Evolutionary conservation across 169 alveolate genomes (phyloP).

Genomic region (Plasmodium fragile): DNA sequence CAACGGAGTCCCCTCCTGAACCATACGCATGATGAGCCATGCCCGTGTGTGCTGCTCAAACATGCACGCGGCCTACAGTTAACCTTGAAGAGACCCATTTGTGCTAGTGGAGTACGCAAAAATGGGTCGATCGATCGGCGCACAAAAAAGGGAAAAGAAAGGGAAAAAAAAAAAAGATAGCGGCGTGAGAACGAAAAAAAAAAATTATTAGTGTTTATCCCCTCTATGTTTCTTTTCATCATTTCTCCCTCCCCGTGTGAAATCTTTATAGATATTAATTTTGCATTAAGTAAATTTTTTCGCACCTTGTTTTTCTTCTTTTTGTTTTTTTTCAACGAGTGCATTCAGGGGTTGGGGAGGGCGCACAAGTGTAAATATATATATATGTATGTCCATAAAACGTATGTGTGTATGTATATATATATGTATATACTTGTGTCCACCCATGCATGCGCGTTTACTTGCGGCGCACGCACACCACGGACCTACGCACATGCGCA

Average conservation of each 20-base stretch:
- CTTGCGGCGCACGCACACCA: neutral
- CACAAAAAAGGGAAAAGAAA: neutral
- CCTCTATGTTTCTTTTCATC: neutral
- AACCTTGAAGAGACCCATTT: neutral
- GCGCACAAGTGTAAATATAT: neutral
- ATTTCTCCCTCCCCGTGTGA: neutral
- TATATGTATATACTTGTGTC: neutral
- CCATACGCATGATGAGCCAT: neutral
- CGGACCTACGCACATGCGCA: neutral
- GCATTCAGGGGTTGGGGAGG: neutral
- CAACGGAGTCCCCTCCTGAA: neutral
- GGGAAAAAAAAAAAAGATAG: neutral
- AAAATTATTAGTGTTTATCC: conserved; percentile 5
- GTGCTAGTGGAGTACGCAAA: neutral
- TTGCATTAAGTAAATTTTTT: conserved; percentile 18
- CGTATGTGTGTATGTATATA: neutral
- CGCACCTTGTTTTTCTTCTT: neutral
- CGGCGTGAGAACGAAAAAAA: neutral
- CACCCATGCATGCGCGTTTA: neutral
- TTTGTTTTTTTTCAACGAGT: neutral
- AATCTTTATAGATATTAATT: neutral
- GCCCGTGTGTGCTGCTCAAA: neutral
- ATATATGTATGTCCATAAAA: neutral
- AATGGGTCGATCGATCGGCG: neutral
- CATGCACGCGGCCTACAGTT: neutral